A percentile compares a stretch with the other conserved stretches of the same genome.
Conservation (phyloP, 2,329 filamentous ascomycete genomes). For the Coniella vitis region DNA sequence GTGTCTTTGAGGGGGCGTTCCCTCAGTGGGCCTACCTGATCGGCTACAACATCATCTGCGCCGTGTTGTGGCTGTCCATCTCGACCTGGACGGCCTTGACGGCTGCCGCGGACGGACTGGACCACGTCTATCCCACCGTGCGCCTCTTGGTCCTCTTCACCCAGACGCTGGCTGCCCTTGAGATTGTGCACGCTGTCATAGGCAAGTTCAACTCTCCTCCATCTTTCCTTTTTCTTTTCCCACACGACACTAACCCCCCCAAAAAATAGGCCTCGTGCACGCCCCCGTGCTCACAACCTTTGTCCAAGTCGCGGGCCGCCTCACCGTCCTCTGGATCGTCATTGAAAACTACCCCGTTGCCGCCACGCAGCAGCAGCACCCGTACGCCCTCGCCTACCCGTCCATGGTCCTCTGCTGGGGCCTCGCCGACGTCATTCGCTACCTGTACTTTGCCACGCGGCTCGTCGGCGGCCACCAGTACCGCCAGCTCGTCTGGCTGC, state of each 20-base stretch:
- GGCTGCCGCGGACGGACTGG: slow-evolving; percentile 1
- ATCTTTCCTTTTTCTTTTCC: too few species aligned
- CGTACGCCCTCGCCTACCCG: neutral
- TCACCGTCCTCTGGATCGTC: slow-evolving; percentile 14
- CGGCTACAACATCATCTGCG: slow-evolving; percentile 10
- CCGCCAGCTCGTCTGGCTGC: slow-evolving; percentile 9
- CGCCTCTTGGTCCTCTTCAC: slow-evolving; percentile 8
- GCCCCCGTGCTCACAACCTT: slow-evolving; percentile 11
- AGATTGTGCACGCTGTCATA: slow-evolving; percentile 8
- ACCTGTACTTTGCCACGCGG: slow-evolving; percentile 12
- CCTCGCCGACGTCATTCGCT: slow-evolving; percentile 9
- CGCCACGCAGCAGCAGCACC: neutral
- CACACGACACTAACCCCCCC: neutral
- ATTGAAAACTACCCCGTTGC: slow-evolving; percentile 10
- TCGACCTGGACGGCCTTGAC: slow-evolving; percentile 3
- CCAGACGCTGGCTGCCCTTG: slow-evolving; percentile 9
- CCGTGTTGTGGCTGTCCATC: slow-evolving; percentile 9
- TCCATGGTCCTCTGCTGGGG: slow-evolving; percentile 13
- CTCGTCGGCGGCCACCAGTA: slow-evolving; percentile 15
- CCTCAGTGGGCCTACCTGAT: slow-evolving; percentile 16
- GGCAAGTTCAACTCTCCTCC: neutral
- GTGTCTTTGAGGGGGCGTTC: slow-evolving; percentile 14
- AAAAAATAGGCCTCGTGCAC: slow-evolving; percentile 10
- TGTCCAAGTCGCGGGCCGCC: slow-evolving; percentile 12
- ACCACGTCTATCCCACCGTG: slow-evolving; percentile 7